Conservation (phyloP, 176 grass and related monocot species). For the Dendrocalamus sinicus region DNA sequence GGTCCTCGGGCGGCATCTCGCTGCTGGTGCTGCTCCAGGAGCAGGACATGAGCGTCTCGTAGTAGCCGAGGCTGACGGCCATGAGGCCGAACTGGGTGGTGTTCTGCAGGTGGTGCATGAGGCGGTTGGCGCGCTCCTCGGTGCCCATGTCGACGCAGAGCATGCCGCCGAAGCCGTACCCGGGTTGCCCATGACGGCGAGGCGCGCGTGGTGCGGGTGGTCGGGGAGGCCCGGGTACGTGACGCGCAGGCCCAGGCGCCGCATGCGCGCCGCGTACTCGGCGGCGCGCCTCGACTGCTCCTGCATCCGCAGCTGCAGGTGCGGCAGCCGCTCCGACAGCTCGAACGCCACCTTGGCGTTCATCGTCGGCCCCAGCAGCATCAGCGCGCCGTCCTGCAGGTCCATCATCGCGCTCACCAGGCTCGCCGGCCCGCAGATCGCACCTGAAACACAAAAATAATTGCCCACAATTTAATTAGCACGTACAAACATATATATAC, state of each 20-base stretch:
- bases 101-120: constrained; percentile 99
- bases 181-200: constrained; percentile 59
- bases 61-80: constrained; percentile 94
- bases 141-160: constrained; percentile 94
- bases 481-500: background rate
- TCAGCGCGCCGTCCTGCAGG: constrained; percentile 79
- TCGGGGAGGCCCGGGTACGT: constrained; percentile 77
- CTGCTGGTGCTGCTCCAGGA: constrained; percentile 94
- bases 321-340: constrained; percentile 80
- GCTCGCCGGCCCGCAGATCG: constrained; percentile 86
- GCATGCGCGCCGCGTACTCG: constrained; percentile 74
- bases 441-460: constrained; percentile 38
- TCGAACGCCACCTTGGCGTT: constrained; percentile 98
- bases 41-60: constrained; percentile 99
- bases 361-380: constrained; percentile 94
- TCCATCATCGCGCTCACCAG: constrained; percentile 97
- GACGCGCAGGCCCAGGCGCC: constrained; percentile 66
- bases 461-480: background rate
- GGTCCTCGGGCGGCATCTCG: constrained; percentile 83
- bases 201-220: constrained; percentile 81
- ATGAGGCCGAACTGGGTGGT: constrained; percentile 95
- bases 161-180: constrained; percentile 87
- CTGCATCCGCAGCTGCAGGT: constrained; percentile 90
- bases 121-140: constrained; percentile 86
- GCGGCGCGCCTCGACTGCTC: constrained; percentile 84